Percentiles rank a stretch among this genome's conserved stretches.
These are phyloP conservation scores for Pilasporangium apinafurcum DNA, from an alignment of 352 stramenopile genomes.

Conservation along the genomic window DNA sequence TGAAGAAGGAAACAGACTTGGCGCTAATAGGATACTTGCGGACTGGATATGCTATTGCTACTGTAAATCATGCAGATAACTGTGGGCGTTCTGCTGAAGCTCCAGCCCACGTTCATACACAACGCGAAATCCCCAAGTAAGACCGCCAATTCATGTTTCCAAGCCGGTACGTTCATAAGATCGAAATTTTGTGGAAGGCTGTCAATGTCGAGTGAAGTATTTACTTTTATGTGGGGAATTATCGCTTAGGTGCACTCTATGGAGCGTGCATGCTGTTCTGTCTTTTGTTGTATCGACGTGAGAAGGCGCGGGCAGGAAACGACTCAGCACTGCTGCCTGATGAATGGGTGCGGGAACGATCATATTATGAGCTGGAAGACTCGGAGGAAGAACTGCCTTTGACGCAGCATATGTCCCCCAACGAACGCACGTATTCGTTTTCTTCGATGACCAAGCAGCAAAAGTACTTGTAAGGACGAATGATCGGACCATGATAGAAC, in stretches of 20 bases:
- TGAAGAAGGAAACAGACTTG: too few relatives aligned
- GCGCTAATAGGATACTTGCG: not conserved
- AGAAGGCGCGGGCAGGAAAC: slow-evolving; percentile 36
- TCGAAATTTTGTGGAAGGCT: too few relatives aligned
- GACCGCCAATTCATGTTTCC: slow-evolving; percentile 67
- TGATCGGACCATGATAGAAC: not conserved
- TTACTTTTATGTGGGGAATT: not conserved
- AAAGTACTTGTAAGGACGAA: slow-evolving; percentile 3
- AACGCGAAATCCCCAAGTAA: slow-evolving; percentile 66
- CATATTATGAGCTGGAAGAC: slow-evolving; percentile 58
- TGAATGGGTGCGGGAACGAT: slow-evolving; percentile 38
- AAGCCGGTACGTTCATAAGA: slow-evolving; percentile 55
- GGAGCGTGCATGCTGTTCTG: slow-evolving; percentile 30
- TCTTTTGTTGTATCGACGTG: slow-evolving; percentile 54
- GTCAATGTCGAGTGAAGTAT: not conserved
- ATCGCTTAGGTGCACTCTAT: slow-evolving; percentile 40
- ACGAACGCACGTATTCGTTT: slow-evolving; percentile 15
- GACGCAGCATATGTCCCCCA: slow-evolving; percentile 59
- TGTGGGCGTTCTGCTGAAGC: slow-evolving; percentile 61
- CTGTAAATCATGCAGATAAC: slow-evolving; percentile 35
- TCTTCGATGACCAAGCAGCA: slow-evolving; percentile 3
- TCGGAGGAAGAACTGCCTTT: slow-evolving; percentile 68
- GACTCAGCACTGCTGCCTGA: slow-evolving; percentile 35
- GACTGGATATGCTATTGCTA: slow-evolving; percentile 1
- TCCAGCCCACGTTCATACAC: slow-evolving; percentile 69